Evolutionary conservation across 768 basidiomycete genomes (phyloP).

Genomic region (Lactifluus pinguis): DNA sequence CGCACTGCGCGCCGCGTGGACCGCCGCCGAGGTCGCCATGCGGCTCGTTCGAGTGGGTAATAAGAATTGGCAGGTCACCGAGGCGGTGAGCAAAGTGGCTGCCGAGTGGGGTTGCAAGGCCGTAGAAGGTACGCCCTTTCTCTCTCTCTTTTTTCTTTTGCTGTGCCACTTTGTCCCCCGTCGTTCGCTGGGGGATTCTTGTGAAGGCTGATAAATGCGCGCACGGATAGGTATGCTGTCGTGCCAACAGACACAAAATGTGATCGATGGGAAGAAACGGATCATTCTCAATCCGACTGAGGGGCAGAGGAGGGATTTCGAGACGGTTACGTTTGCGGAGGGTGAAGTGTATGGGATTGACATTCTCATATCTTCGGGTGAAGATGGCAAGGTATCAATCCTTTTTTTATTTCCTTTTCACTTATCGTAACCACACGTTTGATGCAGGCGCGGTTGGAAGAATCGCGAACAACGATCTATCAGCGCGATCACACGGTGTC

Average conservation of each 20-base stretch:
- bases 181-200: too few relatives aligned
- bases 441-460: conserved; percentile 73
- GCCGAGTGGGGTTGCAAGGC: conserved; percentile 79
- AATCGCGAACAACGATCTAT: conserved; percentile 87
- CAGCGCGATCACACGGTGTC: conserved; percentile 79
- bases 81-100: conserved; percentile 66
- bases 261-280: conserved; percentile 94
- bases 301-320: conserved; percentile 76
- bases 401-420: not conserved
- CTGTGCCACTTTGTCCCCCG: too few relatives aligned
- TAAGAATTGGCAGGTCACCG: conserved; percentile 94
- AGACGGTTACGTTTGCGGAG: conserved; percentile 79
- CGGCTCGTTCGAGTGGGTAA: conserved; percentile 84
- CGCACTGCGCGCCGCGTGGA: conserved; percentile 88
- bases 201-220: not conserved
- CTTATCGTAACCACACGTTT: not conserved
- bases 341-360: conserved; percentile 95
- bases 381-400: conserved; percentile 65
- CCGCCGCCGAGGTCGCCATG: conserved; percentile 88
- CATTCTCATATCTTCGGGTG: conserved; percentile 76
- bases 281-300: conserved; percentile 88
- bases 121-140: conserved; percentile 64
- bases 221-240: conserved; percentile 75
- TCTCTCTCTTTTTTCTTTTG: too few relatives aligned
- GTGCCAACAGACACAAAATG: conserved; percentile 88